Conservation (phyloP, 2,329 filamentous ascomycete genomes). For the Colletotrichum liriopes region DNA sequence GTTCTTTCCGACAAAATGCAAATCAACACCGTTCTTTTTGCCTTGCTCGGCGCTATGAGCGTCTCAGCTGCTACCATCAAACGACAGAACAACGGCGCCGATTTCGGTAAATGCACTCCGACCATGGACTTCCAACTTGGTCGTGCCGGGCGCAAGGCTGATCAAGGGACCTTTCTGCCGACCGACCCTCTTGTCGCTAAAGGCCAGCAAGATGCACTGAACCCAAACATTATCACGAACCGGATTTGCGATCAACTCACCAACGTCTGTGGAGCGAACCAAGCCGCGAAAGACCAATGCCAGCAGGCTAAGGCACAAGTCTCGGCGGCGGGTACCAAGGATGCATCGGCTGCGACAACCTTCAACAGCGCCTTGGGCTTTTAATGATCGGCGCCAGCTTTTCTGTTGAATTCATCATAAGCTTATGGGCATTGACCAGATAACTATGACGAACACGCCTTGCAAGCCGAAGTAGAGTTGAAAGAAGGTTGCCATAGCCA, state of each 20-base stretch:
- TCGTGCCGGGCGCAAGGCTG: slow-evolving; percentile 63
- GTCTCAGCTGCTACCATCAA: slow-evolving; percentile 25
- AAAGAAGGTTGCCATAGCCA: not conserved
- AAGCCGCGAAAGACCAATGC: slow-evolving; percentile 67
- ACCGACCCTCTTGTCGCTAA: slow-evolving; percentile 68
- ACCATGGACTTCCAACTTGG: slow-evolving; percentile 72
- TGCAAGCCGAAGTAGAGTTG: not conserved
- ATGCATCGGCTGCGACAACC: slow-evolving; percentile 64
- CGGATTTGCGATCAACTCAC: slow-evolving; percentile 73
- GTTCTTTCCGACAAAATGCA: slow-evolving; percentile 27
- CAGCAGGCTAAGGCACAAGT: slow-evolving; percentile 65
- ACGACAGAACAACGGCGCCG: slow-evolving; percentile 49
- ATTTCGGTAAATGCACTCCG: slow-evolving; percentile 66
- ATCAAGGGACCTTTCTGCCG: slow-evolving; percentile 73
- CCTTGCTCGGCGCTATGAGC: slow-evolving; percentile 26
- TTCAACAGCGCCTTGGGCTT: slow-evolving; percentile 62
- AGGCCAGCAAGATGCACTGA: slow-evolving; percentile 71
- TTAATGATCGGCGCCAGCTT: slow-evolving; percentile 47
- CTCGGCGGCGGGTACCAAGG: slow-evolving; percentile 62
- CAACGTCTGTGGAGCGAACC: slow-evolving; percentile 72
- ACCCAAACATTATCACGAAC: slow-evolving; percentile 77
- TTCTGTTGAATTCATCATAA: not conserved
- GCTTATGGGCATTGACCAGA: too few species aligned
- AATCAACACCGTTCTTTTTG: slow-evolving; percentile 16
- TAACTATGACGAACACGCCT: not conserved